Base-by-base conservation (phyloP, 148 eudicot genomes). In the Fallopia convolvulus region DNA sequence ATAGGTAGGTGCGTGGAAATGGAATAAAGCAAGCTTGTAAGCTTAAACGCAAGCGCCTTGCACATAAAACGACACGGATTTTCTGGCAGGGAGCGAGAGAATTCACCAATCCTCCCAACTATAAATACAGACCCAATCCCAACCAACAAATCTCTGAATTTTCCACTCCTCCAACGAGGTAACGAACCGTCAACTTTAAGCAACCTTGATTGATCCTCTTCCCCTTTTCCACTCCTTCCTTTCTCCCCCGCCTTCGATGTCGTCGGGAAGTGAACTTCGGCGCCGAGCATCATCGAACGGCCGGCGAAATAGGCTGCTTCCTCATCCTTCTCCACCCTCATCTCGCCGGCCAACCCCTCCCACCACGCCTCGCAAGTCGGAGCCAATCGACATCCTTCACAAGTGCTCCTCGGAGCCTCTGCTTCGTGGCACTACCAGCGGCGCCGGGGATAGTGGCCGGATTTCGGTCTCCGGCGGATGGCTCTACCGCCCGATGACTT, bases 401-500 rank as follows among this genome's bases (percentile, higher is more conserved):
- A 73, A 73, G 55, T 73, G 53, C 55, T 73, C 36, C 15, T 73
- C 75, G 15, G 75, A 73, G 75, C 75, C 75, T 73, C 33, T 46
- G 15, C 75, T 73, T 73, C 52, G 33, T 5, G 75, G 75, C 55
- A 20, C 55, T 20, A 20, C 32, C 15, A 6, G 53, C 14, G 75
- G 75, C 53, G 33, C 17, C 53, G 75, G 36, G 8, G 53, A 72
- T 72, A 47, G 44, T 17, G 26, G 9, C 3, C 47, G 21, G 41
- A 70, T 21, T 36, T 36, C 46, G 21, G 23, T 17, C 48, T 70
- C 74, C 21, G 48, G 20, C n/a, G 23, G 49, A 73, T 46, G 30
- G 75, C 75, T 73, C 26, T 73, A 73, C 75, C 50, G 75, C 7
- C 75, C 53, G 52, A 73, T 44, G 75, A 73, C 75, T 9, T 73